phyloP scores from a whole-genome alignment of 2,329 filamentous ascomycete genomes.

The Rachicladosporium sp. region DNA sequence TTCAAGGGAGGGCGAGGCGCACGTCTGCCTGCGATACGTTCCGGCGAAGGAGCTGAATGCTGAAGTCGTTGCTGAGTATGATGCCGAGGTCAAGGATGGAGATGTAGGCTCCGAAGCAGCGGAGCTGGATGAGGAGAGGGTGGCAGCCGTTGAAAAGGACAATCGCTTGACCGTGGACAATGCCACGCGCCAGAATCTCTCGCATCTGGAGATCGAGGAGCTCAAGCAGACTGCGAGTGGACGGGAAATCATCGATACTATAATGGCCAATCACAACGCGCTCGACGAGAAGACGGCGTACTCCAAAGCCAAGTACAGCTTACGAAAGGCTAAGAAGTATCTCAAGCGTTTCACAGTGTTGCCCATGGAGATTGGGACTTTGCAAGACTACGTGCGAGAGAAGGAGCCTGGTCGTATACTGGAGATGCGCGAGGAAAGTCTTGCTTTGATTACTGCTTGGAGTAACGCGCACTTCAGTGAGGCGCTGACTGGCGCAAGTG shows the following conservation, averaged over 20 bases:
- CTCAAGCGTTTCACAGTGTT: slow-evolving; percentile 75
- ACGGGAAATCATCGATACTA: slow-evolving; percentile 82
- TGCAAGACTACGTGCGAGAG: slow-evolving; percentile 68
- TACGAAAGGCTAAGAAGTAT: slow-evolving; percentile 90
- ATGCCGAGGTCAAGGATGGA: slow-evolving; percentile 26
- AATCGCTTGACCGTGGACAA: slow-evolving; percentile 54
- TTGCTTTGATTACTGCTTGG: slow-evolving; percentile 76
- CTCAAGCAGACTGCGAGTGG: slow-evolving; percentile 61
- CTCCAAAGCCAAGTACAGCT: slow-evolving; percentile 87
- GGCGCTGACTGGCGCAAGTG: slow-evolving; percentile 4
- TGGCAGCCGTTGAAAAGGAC: slow-evolving; percentile 40
- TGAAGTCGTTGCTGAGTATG: slow-evolving; percentile 52
- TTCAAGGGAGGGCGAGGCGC: slow-evolving; percentile 49
- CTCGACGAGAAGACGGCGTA: slow-evolving; percentile 92
- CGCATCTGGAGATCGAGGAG: slow-evolving; percentile 57
- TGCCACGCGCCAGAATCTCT: slow-evolving; percentile 59
- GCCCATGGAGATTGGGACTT: slow-evolving; percentile 64
- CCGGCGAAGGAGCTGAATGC: slow-evolving; percentile 71
- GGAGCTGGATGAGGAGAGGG: no score
- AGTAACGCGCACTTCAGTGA: slow-evolving; percentile 71
- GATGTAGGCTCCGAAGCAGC: slow-evolving; percentile 29
- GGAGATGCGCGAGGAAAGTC: slow-evolving; percentile 73
- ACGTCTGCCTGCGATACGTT: slow-evolving; percentile 63
- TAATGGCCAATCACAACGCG: slow-evolving; percentile 77
- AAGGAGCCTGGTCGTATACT: slow-evolving; percentile 70